Evolutionary conservation across 257 asterid species (phyloP), one percentile per base, ranked within the genome.

Genomic region (Capsicum chinense): DNA sequence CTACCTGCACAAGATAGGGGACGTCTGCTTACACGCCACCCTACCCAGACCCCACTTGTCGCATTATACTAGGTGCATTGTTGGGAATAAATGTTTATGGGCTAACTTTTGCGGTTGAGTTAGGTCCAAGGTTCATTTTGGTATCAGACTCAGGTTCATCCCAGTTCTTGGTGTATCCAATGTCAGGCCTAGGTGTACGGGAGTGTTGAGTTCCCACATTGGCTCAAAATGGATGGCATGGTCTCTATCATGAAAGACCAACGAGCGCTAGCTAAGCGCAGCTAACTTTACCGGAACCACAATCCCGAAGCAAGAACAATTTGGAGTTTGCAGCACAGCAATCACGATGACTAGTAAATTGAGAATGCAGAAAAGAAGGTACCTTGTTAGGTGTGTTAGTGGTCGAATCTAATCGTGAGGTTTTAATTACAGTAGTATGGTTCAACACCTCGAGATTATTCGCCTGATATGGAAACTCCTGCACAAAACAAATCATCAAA

Each of bases 371-470:
- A 66, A 16, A 56, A 54, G 6, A 8, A 58, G 12, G 14, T 67
- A 94, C 97, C 95, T 93, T 93, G 79, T 86, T 89, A 89, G 90
- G 76, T 83, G 91, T 90, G 63, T 89, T 87, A 35, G 87, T 48
- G 39, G 26, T 84, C 58, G 94, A 86, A 86, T 85, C 88, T 70
- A 68, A 86, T 9, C 79, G 87, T 4, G 83, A 67, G 2, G 33
- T 37, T 66, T 84, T 60, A 85, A 57, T 82, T 81, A 90, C 89
- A 13, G 90, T 7, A 44, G 47, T 42, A 19, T 19, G 62, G 44
- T 66, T 62, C 15, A 76, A 52, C 16, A 17, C 16, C 1, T 62
- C 84, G 12, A 17, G 54, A 56, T 33, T 57, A 74, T 60, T 82
- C 48, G 86, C 88, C 15, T 93, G 89, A 91, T 87, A 92, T 79